Base-by-base conservation (phyloP, 352 stramenopile species). In the Phytopythium helicoides region DNA sequence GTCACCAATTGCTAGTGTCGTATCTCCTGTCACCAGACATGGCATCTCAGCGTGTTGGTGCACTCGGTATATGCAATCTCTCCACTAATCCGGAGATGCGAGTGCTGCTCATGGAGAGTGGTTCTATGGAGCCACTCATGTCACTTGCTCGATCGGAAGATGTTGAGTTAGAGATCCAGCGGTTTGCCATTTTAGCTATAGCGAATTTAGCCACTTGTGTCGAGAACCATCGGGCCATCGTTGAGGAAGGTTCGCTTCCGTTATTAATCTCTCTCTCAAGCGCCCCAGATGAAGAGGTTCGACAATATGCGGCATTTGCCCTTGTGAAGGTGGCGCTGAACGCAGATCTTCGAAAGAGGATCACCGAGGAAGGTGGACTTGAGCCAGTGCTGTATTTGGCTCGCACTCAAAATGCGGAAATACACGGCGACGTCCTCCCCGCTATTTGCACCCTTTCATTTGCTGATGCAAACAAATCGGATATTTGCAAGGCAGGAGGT, bases 311-410 rank as follows among this genome's bases (percentile, higher is more conserved):
- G 35, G 94, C 95, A 1, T 98, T 97, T 54, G 93, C 95, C 23
- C 70, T 98, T 12, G 92, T 97, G 11, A 97, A 98, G 50, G 84
- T 99, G n/a, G 90, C 92, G 1, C 68, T 97, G 22, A 99, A 99
- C 56, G 88, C 90, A 1, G 89, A 98, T 56, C 67, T 98, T 36
- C 87, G 93, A 33, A 92, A 97, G 64, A 81, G 90, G 31, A 89
- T 99, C 39, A 98, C 95, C 0, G 89, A 98, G 42, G 94, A 98
- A 66, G 95, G 95, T 16, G 95, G 94, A 5, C 73, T 99, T 1
- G 94, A 98, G 62, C 90, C 96, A 0, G 92, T 99, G n/a, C 73
- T 99, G 0, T 98, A 96, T 64, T 83, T 99, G 1, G 89, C 92
- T 5, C 71, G 93, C 31, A 98, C 90, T 12, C 89, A 98, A 52